Conservation (phyloP, 768 basidiomycete species). For the Mycena albidolilacea region DNA sequence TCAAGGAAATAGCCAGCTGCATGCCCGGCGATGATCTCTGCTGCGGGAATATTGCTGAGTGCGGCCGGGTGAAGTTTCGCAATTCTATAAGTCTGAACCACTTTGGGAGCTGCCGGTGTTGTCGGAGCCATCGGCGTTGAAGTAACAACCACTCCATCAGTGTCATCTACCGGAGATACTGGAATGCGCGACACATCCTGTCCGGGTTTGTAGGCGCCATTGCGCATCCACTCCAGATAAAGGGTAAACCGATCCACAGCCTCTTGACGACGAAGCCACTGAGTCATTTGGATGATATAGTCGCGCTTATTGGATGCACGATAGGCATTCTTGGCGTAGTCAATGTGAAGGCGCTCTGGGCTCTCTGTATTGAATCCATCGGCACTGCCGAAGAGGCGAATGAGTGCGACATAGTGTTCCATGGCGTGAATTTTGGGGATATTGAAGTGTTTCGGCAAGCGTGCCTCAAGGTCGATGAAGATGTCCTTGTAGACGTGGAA, state of each 20-base stretch:
- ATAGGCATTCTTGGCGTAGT: slow-evolving; percentile 49
- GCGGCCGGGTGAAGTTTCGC: background rate
- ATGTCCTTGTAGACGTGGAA: background rate
- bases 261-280: background rate
- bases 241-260: background rate
- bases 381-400: slow-evolving; percentile 35
- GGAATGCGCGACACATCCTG: background rate
- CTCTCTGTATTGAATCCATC: slow-evolving; percentile 46
- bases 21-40: background rate
- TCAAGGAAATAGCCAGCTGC: background rate
- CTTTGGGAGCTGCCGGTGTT: no score
- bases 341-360: slow-evolving; percentile 46
- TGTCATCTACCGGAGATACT: background rate
- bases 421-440: background rate
- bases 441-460: background rate
- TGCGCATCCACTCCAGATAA: background rate
- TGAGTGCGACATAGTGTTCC: background rate
- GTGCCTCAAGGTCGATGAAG: background rate
- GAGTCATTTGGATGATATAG: background rate
- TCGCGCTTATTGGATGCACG: background rate
- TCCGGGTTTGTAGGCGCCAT: background rate
- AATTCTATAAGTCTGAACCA: background rate
- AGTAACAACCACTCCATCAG: background rate
- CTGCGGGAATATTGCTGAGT: background rate
- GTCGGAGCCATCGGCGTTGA: background rate